phyloP scores from a whole-genome alignment of 1,284 basidiomycete genomes.

The Trichosporon ovoides region DNA sequence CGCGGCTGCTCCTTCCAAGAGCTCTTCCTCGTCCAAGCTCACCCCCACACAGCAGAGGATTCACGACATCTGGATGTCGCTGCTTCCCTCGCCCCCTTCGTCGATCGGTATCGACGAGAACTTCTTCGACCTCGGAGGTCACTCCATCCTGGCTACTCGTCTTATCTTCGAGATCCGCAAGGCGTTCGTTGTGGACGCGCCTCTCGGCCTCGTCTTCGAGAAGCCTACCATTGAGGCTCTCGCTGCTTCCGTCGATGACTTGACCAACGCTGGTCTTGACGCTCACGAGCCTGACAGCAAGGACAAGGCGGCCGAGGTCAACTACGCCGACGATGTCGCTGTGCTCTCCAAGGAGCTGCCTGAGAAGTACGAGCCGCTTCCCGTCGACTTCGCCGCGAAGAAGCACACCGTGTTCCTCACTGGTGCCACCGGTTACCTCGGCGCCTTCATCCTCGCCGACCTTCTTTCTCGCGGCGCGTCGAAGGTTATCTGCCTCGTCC shows the following conservation, averaged over 20 bases:
- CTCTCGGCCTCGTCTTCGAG: constrained; percentile 89
- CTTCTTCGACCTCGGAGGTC: constrained; percentile 98
- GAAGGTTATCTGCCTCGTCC: constrained; percentile 88
- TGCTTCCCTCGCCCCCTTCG: constrained; percentile 75
- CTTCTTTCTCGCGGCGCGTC: constrained; percentile 65
- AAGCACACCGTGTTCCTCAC: constrained; percentile 83
- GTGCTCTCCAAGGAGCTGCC: constrained; percentile 59
- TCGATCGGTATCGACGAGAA: constrained; percentile 83
- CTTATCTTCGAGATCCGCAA: constrained; percentile 97
- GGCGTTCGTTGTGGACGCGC: constrained; percentile 82
- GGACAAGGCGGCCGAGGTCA: constrained; percentile 29
- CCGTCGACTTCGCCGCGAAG: constrained; percentile 55
- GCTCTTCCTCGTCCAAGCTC: constrained; percentile 43
- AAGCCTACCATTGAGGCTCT: constrained; percentile 80
- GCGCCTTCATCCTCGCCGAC: constrained; percentile 84
- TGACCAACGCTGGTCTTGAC: constrained; percentile 76
- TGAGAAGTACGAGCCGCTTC: constrained; percentile 57
- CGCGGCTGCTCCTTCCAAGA: constrained; percentile 51
- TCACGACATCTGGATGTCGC: constrained; percentile 71
- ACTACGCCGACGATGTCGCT: constrained; percentile 77
- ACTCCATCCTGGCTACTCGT: constrained; percentile 95
- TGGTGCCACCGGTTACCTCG: constrained; percentile 94
- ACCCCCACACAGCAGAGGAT: constrained; percentile 75
- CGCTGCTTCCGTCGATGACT: constrained; percentile 68
- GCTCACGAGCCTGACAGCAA: constrained; percentile 52